Percentiles rank a stretch among this genome's conserved stretches.
These are phyloP conservation scores for Populus trichocarpa DNA, from an alignment of 441 rosid species.

Conservation along the genomic window DNA sequence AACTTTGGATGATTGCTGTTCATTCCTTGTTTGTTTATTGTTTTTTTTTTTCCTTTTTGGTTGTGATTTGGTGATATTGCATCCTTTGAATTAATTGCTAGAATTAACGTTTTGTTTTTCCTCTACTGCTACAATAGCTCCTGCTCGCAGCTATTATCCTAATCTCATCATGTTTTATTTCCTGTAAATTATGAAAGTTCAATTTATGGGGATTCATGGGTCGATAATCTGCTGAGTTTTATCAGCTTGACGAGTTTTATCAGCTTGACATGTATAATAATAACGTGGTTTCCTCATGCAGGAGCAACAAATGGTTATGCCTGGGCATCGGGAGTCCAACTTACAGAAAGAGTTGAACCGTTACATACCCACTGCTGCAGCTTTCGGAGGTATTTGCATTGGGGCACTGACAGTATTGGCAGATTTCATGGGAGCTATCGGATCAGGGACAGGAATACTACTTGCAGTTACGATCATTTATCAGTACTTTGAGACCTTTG, in stretches of 20 bases:
- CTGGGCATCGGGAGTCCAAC: constrained; percentile 88
- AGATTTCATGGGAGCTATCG: constrained; percentile 94
- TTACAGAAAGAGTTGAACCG: constrained; percentile 83
- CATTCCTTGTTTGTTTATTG: background rate
- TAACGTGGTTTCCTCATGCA: constrained; percentile 9
- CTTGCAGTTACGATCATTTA: constrained; percentile 91
- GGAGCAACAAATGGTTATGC: constrained; percentile 99
- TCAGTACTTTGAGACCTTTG: constrained; percentile 93
- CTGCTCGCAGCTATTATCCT: background rate
- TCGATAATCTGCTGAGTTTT: background rate
- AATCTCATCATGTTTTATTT: background rate
- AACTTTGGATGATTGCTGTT: background rate
- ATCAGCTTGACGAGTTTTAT: too few relatives aligned
- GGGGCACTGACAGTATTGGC: constrained; percentile 82
- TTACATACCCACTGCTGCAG: constrained; percentile 87
- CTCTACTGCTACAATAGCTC: background rate
- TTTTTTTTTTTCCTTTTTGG: background rate
- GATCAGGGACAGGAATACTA: constrained; percentile 85
- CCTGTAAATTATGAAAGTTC: background rate
- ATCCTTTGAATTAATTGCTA: background rate
- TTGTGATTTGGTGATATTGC: background rate
- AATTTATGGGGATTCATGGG: background rate
- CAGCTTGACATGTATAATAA: background rate
- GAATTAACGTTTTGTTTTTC: too few relatives aligned
- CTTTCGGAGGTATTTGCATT: constrained; percentile 78